Conservation (phyloP, 2,329 filamentous ascomycete species). For the Gaeumannomyces tritici region DNA sequence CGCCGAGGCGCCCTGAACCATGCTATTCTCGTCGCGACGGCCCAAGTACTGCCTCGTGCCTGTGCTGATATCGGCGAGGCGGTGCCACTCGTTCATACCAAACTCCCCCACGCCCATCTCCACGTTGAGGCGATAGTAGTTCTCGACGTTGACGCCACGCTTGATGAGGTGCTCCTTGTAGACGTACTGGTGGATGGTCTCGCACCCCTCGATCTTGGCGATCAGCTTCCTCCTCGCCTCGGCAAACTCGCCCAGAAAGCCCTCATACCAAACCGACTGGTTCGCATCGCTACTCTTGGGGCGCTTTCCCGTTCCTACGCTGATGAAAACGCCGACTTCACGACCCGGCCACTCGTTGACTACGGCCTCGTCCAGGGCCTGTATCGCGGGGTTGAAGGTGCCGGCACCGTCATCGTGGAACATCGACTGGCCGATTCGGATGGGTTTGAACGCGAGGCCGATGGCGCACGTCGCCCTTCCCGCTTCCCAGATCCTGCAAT, state of each 20-base stretch:
- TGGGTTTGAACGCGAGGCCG: slow-evolving; percentile 89
- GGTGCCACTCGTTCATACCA: slow-evolving; percentile 97
- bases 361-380: slow-evolving; percentile 79
- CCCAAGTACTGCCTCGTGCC: slow-evolving; percentile 77
- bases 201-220: slow-evolving; percentile 89
- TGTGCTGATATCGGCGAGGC: slow-evolving; percentile 90
- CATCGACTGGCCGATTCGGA: slow-evolving; percentile 83
- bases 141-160: slow-evolving; percentile 73
- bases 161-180: slow-evolving; percentile 65
- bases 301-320: slow-evolving; percentile 86
- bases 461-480: slow-evolving; percentile 90
- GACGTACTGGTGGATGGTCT: slow-evolving; percentile 84
- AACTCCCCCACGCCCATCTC: slow-evolving; percentile 95
- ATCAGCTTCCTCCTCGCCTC: slow-evolving; percentile 81
- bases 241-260: slow-evolving; percentile 84
- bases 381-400: slow-evolving; percentile 82
- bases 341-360: slow-evolving; percentile 92
- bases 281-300: slow-evolving; percentile 56
- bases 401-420: slow-evolving; percentile 91
- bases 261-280: slow-evolving; percentile 82
- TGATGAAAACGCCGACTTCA: slow-evolving; percentile 86
- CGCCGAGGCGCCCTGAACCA: slow-evolving; percentile 65
- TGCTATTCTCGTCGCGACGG: slow-evolving; percentile 62
- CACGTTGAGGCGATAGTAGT: slow-evolving; percentile 95
- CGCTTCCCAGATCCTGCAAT: slow-evolving; percentile 95